Conservation (phyloP, 1,284 basidiomycete species). For the Leccinum huronense region DNA sequence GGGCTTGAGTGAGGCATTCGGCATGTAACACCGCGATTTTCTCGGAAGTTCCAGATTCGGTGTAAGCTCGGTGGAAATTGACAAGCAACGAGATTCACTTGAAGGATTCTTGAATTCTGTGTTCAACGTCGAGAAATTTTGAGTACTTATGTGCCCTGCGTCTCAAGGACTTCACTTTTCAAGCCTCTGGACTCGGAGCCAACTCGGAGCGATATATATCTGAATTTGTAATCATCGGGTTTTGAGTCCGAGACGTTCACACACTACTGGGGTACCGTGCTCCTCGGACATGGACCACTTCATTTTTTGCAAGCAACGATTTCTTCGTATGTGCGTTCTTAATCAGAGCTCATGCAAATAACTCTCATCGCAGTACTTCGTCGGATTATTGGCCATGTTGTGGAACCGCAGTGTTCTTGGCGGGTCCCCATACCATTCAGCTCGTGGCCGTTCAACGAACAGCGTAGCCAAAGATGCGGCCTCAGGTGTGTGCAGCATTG, state of each 20-base stretch:
- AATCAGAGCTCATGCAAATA: neutral
- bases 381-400: neutral
- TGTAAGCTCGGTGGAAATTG: neutral
- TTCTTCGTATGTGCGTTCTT: neutral
- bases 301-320: neutral
- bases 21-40: constrained; percentile 7
- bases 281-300: neutral
- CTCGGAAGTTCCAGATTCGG: neutral
- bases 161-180: neutral
- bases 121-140: neutral
- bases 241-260: neutral
- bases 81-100: neutral
- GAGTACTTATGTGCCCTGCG: neutral
- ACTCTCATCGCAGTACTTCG: neutral
- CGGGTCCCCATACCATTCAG: neutral
- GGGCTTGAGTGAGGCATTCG: constrained; percentile 21
- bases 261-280: neutral
- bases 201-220: neutral
- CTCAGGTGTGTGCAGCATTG: neutral
- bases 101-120: neutral
- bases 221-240: neutral
- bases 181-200: too few species aligned
- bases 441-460: neutral
- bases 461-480: neutral
- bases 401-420: neutral